phyloP scores from a whole-genome alignment of 768 basidiomycete species.

The Sporobolomyces pararoseus region DNA sequence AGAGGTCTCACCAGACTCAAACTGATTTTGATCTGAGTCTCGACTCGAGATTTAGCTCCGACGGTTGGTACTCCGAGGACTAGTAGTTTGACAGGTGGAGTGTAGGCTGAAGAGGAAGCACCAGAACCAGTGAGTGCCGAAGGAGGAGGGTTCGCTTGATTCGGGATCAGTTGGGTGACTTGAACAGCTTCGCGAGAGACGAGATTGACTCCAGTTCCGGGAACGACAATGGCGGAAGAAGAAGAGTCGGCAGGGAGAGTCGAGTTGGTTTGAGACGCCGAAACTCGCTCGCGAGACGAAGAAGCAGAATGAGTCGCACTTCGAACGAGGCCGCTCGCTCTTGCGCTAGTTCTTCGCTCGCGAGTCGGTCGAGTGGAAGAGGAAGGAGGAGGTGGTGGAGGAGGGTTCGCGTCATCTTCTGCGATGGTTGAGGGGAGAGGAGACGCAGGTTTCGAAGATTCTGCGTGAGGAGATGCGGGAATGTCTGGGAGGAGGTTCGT shows the following conservation, averaged over 20 bases:
- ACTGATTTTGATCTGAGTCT: conserved; percentile 83
- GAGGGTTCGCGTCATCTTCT: no score
- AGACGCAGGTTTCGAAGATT: not conserved
- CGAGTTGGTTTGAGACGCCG: not conserved
- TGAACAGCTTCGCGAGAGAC: conserved; percentile 40
- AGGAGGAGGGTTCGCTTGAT: not conserved
- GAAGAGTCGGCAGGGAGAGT: not conserved
- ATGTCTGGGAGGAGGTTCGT: not conserved
- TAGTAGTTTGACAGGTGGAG: conserved; percentile 61
- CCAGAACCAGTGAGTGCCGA: conserved; percentile 62
- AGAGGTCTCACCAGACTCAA: conserved; percentile 58
- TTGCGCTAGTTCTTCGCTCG: not conserved
- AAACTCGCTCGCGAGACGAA: conserved; percentile 7
- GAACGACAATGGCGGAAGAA: not conserved
- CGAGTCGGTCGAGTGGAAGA: not conserved
- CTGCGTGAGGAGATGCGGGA: not conserved
- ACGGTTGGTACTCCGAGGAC: conserved; percentile 75
- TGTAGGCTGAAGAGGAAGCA: conserved; percentile 52
- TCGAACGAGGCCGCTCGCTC: not conserved
- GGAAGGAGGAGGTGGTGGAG: not conserved
- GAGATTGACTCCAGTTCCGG: conserved; percentile 28
- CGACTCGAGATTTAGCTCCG: conserved; percentile 88
- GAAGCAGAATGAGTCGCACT: conserved; percentile 4
- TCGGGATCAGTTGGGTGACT: conserved; percentile 23
- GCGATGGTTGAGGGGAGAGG: not conserved